Evolutionary conservation across 306 rosid species (phyloP), one percentile per base, ranked within the genome.

Genomic region (Ochetophila trinervis): DNA sequence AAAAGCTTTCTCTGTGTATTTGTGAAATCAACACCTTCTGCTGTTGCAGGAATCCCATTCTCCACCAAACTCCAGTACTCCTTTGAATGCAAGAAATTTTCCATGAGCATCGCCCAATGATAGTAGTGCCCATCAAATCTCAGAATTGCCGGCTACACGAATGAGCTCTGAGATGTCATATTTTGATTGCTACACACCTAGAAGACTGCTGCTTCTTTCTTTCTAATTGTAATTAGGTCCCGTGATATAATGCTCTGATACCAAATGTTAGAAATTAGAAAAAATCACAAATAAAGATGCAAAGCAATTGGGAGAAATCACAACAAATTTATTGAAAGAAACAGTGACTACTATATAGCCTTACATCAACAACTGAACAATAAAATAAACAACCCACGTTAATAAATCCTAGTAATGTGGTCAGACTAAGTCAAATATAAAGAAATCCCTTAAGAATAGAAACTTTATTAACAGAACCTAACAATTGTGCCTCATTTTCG

Each of bases 51-150:
- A 23, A 67, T 57, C 56, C 21, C 64, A 55, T 42, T 14, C 7
- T 67, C 64, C 47, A 67, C 48, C 19, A 67, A 24, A 5, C 44
- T 27, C 30, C 11, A 37, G 4, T 44, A 56, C n/a, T 67, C 44
- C 23, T 56, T 67, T 14, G 18, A 67, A 2, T 0, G 42, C 30
- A 67, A 56, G 14, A 56, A 23, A 11, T 42, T 55, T 21, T 55
- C 50, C 13, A 13, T 24, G n/a, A 51, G 66, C 66, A 61, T 61
- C 12, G 53, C 50, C 66, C 4, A 61, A 61, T 61, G 53, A 61
- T 61, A 34, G 40, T 61, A 42, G 14, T 61, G 66, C 51, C 53
- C 53, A 61, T 61, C 32, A 36, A 61, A 18, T 19, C 40, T 61
- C 11, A 52, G 45, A 18, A 61, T 2, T 61, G 35, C 5, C 18